Evolutionary conservation across 1,284 basidiomycete species (phyloP), one percentile per base, ranked within the genome.

Genomic region (Mycena citricolor): DNA sequence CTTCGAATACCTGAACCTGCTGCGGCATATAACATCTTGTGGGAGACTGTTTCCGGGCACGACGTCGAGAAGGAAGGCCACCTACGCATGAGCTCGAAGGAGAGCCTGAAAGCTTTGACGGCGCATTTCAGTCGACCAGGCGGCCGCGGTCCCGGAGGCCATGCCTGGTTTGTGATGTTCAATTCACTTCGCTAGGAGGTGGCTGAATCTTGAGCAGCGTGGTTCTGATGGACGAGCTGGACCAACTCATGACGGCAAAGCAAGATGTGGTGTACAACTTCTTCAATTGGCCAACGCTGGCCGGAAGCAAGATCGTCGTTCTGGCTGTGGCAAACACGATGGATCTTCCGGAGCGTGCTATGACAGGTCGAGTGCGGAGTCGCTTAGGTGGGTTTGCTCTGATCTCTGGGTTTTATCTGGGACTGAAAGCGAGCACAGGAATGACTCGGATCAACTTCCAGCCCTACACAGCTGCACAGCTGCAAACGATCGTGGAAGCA

Each of bases 241-340:
- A 99, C 66, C 95, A 98, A 63, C 77, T 99, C 24, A 83, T 99
- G 52, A 98, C 95, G 0, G 74, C 86, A 17, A 95, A 97, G 61
- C 95, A 99, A 66, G 94, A 98, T 55, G 95, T 99, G 2, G 90
- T 99, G 30, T 99, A 99, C 69, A 98, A 98, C 63, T 95, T 99
- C 67, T 99, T 99, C 77, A 98, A 98, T 63, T 99, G 97, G 95
- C 97, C 95, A 1, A 94, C 92, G 8, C 74, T 95, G 46, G 77
- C 81, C 1, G 83, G 83, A 12, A 91, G 89, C 42, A 87, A 89
- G 59, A 76, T 99, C 12, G 85, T 98, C 39, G 95, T 99, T 2
- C 80, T 99, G 42, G 97, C 97, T 0, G 94, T 99, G 1, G 97
- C 97, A 10, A 99, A 99, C 63, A 94, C 95, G 20, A 97, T 98